Evolutionary conservation across 164 flowering plant species (phyloP).

Genomic region (Dillenia turbinata): DNA sequence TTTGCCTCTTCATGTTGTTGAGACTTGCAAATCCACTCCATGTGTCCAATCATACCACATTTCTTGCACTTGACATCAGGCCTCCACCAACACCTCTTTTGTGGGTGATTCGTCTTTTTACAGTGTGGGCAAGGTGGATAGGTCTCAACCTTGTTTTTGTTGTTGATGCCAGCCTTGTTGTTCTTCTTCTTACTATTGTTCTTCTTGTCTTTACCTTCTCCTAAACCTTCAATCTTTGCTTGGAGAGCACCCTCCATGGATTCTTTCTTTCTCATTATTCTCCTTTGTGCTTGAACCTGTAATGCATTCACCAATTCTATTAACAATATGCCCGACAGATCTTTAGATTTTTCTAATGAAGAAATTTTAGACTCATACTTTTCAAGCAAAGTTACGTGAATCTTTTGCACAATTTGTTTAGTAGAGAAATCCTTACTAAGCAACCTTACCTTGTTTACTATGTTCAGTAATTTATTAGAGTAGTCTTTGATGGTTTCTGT

Average conservation of each 20-base stretch:
- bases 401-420: conserved; percentile 3
- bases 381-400: conserved; percentile 1
- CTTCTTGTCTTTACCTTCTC: neutral
- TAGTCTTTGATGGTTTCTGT: neutral
- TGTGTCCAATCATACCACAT: too few relatives aligned
- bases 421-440: conserved; percentile 1
- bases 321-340: neutral
- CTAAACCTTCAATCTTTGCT: neutral
- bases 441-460: conserved; percentile 2
- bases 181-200: neutral
- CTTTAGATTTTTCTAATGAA: neutral
- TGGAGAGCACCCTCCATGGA: conserved; percentile 4
- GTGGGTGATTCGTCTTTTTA: too few relatives aligned
- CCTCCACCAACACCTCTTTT: too few relatives aligned
- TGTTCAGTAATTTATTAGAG: neutral
- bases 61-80: too few relatives aligned
- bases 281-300: conserved; percentile 5
- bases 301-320: conserved; percentile 9
- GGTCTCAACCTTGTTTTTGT: too few relatives aligned
- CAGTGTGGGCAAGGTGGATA: too few relatives aligned
- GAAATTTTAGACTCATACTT: conserved; percentile 6
- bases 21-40: too few relatives aligned
- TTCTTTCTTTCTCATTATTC: neutral
- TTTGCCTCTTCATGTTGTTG: neutral
- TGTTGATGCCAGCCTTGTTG: too few relatives aligned